Base-by-base conservation (phyloP, 192 early-diverging fungal genomes). In the Diversispora eburnea region DNA sequence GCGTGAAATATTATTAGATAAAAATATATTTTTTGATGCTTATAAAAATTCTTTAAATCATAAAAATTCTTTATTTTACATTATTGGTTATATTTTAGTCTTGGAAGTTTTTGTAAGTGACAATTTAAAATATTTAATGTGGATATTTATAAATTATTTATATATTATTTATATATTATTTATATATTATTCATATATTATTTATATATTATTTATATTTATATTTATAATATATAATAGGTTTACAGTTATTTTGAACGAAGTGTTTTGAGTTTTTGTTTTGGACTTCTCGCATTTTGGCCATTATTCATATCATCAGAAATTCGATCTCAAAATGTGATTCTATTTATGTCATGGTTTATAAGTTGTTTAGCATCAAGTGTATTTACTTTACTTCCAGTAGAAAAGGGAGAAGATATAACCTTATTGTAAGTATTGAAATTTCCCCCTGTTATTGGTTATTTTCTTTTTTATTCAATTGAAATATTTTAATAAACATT, bases 231-330 rank as follows among this genome's bases (percentile, higher is more conserved):
- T 55, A 55, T 10, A 10, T 10, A 41, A 42, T 33, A 92, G 90
- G 90, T 92, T n/a, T 90, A 85, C 60, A 94, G 91, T 68, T 98
- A 92, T 79, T 98, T 98, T 78, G 77, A 89, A 62, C 88, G 96
- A 3, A 82, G 83, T 51, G 73, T 89, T 46, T 80, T 94, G 42
- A 88, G 88, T 0, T 76, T 80, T 3, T 83, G 82, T 58, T 90
- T 98, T 75, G 65, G 87, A 46, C 56, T 90, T 45, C 78, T 89
- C 20, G 88, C 92, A 3, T 55, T 88, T 6, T 91, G 90, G 85
- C 93, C 93, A 68, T 75, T 88, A 3, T 72, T 84, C 0, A 84
- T 92, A 70, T 81, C 91, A 42, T 49, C 62, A 5, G 56, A 70
- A 3, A 71, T 92, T n/a, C 71, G 83, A 20, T 77, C 66, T 0